phyloP scores from a whole-genome alignment of 345 rosid species.

The Geranium rotundifolium region DNA sequence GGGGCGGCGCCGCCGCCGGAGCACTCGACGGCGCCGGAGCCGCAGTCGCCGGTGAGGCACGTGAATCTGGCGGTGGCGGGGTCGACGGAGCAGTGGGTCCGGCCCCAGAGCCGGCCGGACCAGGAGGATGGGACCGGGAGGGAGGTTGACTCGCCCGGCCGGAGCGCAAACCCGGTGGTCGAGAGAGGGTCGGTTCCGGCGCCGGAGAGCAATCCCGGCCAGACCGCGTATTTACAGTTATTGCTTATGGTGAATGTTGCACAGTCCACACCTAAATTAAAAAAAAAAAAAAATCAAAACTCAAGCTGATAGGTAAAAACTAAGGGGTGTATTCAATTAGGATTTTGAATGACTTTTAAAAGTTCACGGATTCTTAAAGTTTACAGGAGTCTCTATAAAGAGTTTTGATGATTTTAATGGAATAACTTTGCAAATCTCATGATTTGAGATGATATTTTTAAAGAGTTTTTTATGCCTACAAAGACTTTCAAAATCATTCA shows the following conservation, averaged over 20 bases:
- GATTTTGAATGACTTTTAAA: too few species aligned
- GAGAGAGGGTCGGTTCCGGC: slow-evolving; percentile 30
- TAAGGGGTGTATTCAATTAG: too few species aligned
- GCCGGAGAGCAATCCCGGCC: slow-evolving; percentile 65
- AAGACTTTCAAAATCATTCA: too few species aligned
- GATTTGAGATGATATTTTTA: too few species aligned
- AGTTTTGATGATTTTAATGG: too few species aligned
- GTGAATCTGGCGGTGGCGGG: slow-evolving; percentile 38
- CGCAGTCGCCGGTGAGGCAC: slow-evolving; percentile 58
- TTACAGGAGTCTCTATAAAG: too few species aligned
- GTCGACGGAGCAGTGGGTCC: slow-evolving; percentile 50
- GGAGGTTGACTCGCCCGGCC: slow-evolving; percentile 32
- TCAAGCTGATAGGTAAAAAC: too few species aligned
- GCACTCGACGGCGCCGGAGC: slow-evolving; percentile 52
- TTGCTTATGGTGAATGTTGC: slow-evolving; percentile 35
- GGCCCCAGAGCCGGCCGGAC: slow-evolving; percentile 81
- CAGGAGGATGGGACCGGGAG: slow-evolving; percentile 44
- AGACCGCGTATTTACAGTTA: slow-evolving; percentile 37
- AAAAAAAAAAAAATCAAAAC: too few species aligned
- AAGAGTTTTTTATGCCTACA: too few species aligned
- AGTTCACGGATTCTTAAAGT: too few species aligned
- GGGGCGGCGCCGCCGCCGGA: slow-evolving; percentile 62
- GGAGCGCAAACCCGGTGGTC: slow-evolving; percentile 50
- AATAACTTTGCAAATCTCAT: too few species aligned
- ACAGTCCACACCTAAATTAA: too few species aligned